Percentiles rank a stretch among this genome's conserved stretches.
Conservation (phyloP, 2,329 filamentous ascomycete species). For the Diaporthe australafricana region DNA sequence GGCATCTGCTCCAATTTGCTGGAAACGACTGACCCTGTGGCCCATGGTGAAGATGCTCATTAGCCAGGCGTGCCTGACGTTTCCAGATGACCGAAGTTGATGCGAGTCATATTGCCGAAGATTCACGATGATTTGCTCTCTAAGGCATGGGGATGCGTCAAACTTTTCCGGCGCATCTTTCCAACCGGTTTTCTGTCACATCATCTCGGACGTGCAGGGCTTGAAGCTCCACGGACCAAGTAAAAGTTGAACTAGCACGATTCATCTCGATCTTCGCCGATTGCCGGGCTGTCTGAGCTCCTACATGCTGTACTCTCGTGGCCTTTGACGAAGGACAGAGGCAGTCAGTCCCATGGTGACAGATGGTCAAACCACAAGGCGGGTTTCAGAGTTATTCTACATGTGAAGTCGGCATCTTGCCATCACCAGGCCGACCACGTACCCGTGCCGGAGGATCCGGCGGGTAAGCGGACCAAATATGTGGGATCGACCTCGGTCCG, state of each 20-base stretch:
- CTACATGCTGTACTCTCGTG: background rate
- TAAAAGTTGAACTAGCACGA: constrained; percentile 2
- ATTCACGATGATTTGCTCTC: constrained; percentile 21
- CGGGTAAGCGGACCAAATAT: constrained; percentile 17
- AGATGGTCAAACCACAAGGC: background rate
- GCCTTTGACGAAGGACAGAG: background rate
- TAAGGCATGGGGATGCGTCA: constrained; percentile 19
- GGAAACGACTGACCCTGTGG: background rate
- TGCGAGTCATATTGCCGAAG: constrained; percentile 30
- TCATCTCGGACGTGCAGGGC: constrained; percentile 30
- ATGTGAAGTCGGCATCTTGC: background rate
- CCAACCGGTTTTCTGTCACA: constrained; percentile 28
- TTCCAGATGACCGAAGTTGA: background rate
- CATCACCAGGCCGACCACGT: constrained; percentile 11
- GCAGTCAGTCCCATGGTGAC: background rate
- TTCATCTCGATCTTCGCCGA: constrained; percentile 20
- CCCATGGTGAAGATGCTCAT: background rate
- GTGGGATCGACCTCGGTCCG: constrained; percentile 30
- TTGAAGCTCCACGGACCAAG: constrained; percentile 19
- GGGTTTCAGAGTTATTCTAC: background rate
- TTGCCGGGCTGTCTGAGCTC: constrained; percentile 1
- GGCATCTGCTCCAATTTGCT: constrained; percentile 18
- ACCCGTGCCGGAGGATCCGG: constrained; percentile 17
- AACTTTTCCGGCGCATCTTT: constrained; percentile 24
- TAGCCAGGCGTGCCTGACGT: background rate